Evolutionary conservation across 2,329 filamentous ascomycete species (phyloP).

Genomic region (Periconia macrospinosa): DNA sequence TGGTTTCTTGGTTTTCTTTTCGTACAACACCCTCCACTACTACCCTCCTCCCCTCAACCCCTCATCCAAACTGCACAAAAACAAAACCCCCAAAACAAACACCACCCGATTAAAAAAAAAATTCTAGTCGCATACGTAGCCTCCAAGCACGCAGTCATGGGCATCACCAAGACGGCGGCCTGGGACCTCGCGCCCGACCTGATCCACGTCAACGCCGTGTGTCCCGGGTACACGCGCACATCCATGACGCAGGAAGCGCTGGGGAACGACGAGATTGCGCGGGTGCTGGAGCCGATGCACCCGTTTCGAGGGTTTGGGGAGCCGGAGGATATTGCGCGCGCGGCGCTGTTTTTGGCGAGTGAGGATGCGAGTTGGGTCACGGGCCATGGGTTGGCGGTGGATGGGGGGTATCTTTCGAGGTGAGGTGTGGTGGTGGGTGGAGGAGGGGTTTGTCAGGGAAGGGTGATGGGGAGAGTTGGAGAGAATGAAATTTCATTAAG

Average conservation of each 20-base stretch:
- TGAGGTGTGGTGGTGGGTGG: background rate
- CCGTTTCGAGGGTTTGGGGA: conserved; percentile 35
- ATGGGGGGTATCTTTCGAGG: conserved; percentile 46
- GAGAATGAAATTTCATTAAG: too few relatives aligned
- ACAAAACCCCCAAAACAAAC: background rate
- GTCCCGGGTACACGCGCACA: conserved; percentile 51
- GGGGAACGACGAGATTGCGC: conserved; percentile 10
- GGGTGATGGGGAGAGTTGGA: background rate
- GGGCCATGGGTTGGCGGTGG: conserved; percentile 48
- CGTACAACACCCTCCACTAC: too few relatives aligned
- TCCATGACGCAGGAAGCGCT: conserved; percentile 25
- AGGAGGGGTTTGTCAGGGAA: background rate
- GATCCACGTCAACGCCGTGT: conserved; percentile 59
- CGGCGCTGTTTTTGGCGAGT: conserved; percentile 51
- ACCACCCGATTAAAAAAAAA: background rate
- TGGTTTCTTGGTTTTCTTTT: too few relatives aligned
- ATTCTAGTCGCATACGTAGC: conserved; percentile 44
- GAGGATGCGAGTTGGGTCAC: conserved; percentile 52
- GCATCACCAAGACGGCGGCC: conserved; percentile 53
- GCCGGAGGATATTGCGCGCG: conserved; percentile 37
- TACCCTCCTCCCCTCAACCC: background rate
- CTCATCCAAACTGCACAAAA: background rate
- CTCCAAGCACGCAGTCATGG: conserved; percentile 55
- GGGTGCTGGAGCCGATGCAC: conserved; percentile 20
- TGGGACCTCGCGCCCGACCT: conserved; percentile 52